phyloP scores from a whole-genome alignment of 2,329 filamentous ascomycete genomes.

The Kalmusia sp. region DNA sequence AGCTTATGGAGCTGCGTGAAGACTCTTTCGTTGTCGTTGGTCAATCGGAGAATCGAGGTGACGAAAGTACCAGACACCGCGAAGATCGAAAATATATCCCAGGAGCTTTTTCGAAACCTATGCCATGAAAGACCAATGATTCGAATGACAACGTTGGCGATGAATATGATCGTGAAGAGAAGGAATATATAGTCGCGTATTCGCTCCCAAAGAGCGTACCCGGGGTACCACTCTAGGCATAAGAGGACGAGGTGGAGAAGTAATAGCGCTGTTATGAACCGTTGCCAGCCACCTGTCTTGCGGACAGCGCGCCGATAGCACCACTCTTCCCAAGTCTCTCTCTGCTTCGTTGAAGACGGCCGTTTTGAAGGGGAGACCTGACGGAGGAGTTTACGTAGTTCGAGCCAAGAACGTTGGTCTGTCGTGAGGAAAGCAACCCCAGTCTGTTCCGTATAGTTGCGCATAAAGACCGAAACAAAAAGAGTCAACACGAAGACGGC shows the following conservation, averaged over 20 bases:
- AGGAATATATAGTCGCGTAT: slow-evolving; percentile 81
- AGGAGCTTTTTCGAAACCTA: slow-evolving; percentile 89
- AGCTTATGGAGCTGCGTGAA: slow-evolving; percentile 90
- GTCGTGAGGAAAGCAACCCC: slow-evolving; percentile 95
- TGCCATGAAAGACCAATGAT: slow-evolving; percentile 90
- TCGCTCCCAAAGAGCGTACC: slow-evolving; percentile 73
- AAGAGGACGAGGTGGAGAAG: slow-evolving; percentile 84
- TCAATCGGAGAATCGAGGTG: slow-evolving; percentile 80
- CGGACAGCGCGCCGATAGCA: slow-evolving; percentile 94
- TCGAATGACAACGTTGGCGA: slow-evolving; percentile 81
- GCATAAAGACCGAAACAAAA: slow-evolving; percentile 99
- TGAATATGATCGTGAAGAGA: slow-evolving; percentile 79
- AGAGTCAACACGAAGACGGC: slow-evolving; percentile 96
- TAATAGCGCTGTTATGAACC: slow-evolving; percentile 78
- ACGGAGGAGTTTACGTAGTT: slow-evolving; percentile 86
- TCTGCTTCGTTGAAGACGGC: slow-evolving; percentile 78
- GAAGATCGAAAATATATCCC: slow-evolving; percentile 89
- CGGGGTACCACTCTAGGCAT: slow-evolving; percentile 83
- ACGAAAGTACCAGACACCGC: slow-evolving; percentile 80
- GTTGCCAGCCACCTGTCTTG: slow-evolving; percentile 92
- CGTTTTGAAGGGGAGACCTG: slow-evolving; percentile 96
- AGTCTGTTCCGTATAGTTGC: slow-evolving; percentile 98
- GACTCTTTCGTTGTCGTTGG: slow-evolving; percentile 60
- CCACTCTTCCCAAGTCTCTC: slow-evolving; percentile 82
- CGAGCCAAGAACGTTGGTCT: slow-evolving; percentile 96